Conservation (phyloP, 2,329 filamentous ascomycete species). For the Ramichloridium luteum region DNA sequence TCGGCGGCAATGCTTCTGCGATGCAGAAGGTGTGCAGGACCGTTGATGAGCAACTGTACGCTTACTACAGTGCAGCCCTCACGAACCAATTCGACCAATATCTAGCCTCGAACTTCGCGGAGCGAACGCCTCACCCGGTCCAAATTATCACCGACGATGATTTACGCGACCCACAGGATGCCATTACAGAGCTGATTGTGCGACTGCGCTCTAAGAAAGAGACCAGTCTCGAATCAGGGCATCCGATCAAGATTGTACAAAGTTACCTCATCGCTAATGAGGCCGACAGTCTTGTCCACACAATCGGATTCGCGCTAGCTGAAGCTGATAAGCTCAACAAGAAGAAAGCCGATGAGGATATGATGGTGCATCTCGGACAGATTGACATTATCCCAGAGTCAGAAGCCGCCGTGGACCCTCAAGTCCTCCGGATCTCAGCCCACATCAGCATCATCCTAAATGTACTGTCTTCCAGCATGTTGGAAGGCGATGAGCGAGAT, state of each 20-base stretch:
- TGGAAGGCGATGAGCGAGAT: conserved; percentile 31
- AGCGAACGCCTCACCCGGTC: conserved; percentile 42
- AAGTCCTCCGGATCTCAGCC: conserved; percentile 33
- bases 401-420: conserved; percentile 28
- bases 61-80: conserved; percentile 75
- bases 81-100: conserved; percentile 69
- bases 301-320: conserved; percentile 33
- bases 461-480: conserved; percentile 30
- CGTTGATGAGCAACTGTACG: conserved; percentile 82
- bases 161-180: conserved; percentile 37
- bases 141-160: conserved; percentile 55
- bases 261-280: conserved; percentile 59
- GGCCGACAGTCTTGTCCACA: conserved; percentile 31
- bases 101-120: conserved; percentile 43
- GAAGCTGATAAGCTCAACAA: conserved; percentile 21
- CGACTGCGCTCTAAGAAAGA: conserved; percentile 45
- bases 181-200: conserved; percentile 42
- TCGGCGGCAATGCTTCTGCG: conserved; percentile 72
- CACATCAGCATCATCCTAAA: conserved; percentile 54
- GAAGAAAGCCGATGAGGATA: conserved; percentile 13
- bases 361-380: conserved; percentile 16
- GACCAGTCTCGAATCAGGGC: conserved; percentile 46
- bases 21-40: conserved; percentile 63
- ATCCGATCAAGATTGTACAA: conserved; percentile 64
- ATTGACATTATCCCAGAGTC: conserved; percentile 13